Base-by-base conservation (phyloP, 2,329 filamentous ascomycete genomes). In the Claviceps fusiformis region DNA sequence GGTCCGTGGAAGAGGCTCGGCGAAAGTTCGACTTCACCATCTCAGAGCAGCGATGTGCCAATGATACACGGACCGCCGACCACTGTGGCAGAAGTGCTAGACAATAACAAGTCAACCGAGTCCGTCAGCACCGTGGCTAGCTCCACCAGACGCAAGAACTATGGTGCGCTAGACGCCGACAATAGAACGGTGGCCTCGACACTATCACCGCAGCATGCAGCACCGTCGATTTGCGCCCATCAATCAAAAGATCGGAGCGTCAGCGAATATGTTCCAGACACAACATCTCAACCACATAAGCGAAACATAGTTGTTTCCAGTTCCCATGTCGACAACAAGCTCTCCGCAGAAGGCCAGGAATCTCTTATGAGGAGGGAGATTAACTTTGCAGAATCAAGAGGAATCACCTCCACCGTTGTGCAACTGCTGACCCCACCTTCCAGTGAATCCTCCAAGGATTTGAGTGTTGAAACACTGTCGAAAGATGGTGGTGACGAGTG, bases 211-310 rank as follows among this genome's bases (percentile, higher is more conserved):
- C 55, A 54, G 5, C 47, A 59, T 59, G 29, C 29, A 15, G 43
- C 62, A 60, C 55, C 68, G 62, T 46, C 54, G 3, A 57, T 60
- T 19, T 47, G 61, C 9, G 4, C 45, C 2, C 51, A 52, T 15
- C 87, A 89, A 67, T 74, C 75, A 13, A 80, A 87, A 57, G 90
- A 93, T 67, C 80, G 91, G 62, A 96, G 91, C 68, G 73, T 93
- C 31, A 95, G 90, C 72, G 91, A 96, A 60, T 95, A 95, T 68
- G 78, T 83, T 0, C 89, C 90, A 2, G 87, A 93, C 54, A 74
- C 85, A 59, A 76, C 82, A 47, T 78, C 86, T 52, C 77, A 85
- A 47, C 78, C 86, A 51, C 77, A 85, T 0, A 87, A 82, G 64
- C 81, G 89, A 47, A 84, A 89, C 59, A 78, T 87, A 55, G 88